Conservation (phyloP, 148 eudicot genomes). For the Euryodendron excelsum region DNA sequence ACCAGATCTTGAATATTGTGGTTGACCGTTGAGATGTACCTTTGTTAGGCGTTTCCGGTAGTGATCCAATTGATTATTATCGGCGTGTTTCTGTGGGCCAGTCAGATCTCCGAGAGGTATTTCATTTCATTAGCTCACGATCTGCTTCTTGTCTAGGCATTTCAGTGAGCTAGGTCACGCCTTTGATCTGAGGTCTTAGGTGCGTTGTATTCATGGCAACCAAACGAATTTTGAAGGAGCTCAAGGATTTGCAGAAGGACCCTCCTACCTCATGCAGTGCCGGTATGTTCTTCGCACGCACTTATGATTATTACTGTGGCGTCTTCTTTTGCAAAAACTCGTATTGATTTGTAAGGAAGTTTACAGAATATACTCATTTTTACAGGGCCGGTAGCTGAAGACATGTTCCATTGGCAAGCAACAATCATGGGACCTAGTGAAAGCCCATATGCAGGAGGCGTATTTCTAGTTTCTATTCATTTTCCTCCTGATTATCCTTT, state of each 20-base stretch:
- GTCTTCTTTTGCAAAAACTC: not conserved
- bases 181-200: not conserved
- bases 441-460: conserved; percentile 21
- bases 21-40: not conserved
- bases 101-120: not conserved
- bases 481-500: conserved; percentile 25
- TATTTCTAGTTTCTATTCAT: conserved; percentile 22
- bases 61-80: not conserved
- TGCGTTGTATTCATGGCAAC: conserved; percentile 10
- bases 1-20: not conserved
- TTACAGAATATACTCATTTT: not conserved
- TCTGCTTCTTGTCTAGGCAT: not conserved
- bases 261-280: conserved; percentile 25
- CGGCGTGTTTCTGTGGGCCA: not conserved
- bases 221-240: conserved; percentile 22
- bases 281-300: not conserved
- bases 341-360: not conserved
- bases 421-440: conserved; percentile 22
- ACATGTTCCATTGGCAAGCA: conserved; percentile 27
- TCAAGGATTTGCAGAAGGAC: conserved; percentile 25
- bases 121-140: not conserved
- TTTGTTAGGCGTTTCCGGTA: not conserved
- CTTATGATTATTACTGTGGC: not conserved
- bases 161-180: not conserved
- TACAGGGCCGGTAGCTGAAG: conserved; percentile 23